A percentile compares a stretch with the other conserved stretches of the same genome.
Conservation (phyloP, 192 early-diverging fungal genomes). For the Pilobolus umbonatus region DNA sequence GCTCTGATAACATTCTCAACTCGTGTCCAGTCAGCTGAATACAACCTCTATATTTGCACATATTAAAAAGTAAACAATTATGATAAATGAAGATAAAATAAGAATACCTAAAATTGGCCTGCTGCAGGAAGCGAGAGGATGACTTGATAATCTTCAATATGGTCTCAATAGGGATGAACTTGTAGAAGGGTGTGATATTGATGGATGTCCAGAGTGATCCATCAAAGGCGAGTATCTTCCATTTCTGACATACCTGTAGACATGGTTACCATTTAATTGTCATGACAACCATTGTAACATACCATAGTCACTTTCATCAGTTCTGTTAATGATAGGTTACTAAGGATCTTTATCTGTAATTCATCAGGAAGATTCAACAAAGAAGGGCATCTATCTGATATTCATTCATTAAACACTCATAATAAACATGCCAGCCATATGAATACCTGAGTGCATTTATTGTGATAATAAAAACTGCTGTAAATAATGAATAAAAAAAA, state of each 20-base stretch:
- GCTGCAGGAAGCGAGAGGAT: constrained; percentile 34
- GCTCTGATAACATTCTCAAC: constrained; percentile 24
- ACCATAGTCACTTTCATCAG: constrained; percentile 31
- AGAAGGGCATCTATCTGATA: not conserved
- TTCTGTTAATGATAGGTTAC: constrained; percentile 14
- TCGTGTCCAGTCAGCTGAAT: constrained; percentile 31
- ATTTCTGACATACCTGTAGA: constrained; percentile 27
- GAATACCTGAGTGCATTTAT: not conserved
- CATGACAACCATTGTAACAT: not conserved
- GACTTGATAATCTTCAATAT: constrained; percentile 24
- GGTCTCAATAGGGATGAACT: constrained; percentile 30
- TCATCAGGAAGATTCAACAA: constrained; percentile 19
- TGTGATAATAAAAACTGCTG: not conserved
- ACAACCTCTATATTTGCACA: constrained; percentile 31
- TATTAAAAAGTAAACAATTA: constrained; percentile 3
- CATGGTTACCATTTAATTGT: not conserved
- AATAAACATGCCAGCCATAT: too few relatives aligned
- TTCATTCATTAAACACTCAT: not conserved
- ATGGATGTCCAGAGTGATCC: constrained; percentile 34
- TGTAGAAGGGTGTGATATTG: constrained; percentile 36
- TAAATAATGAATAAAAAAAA: too few relatives aligned
- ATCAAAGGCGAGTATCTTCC: constrained; percentile 33
- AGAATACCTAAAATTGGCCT: constrained; percentile 37
- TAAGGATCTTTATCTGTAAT: constrained; percentile 26
- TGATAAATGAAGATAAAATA: not conserved